phyloP scores from a whole-genome alignment of 192 early-diverging fungal genomes.

The Coemansia sp. region DNA sequence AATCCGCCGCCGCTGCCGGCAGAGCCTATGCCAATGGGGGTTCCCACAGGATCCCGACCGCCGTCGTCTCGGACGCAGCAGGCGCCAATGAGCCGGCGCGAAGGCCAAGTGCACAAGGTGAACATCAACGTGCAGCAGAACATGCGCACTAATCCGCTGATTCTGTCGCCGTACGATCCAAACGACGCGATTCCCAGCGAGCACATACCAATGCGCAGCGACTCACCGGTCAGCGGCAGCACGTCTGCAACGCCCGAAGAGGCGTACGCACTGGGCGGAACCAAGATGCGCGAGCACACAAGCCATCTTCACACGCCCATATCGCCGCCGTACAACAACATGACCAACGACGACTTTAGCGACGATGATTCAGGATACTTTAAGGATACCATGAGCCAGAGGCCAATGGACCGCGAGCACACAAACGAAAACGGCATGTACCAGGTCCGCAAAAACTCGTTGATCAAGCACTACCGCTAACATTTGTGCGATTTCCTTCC shows the following conservation, averaged over 20 bases:
- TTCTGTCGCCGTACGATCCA: conserved; percentile 17
- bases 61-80: conserved; percentile 7
- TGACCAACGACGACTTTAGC: background rate
- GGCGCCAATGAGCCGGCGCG: background rate
- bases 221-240: conserved; percentile 9
- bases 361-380: conserved; percentile 46
- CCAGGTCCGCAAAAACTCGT: conserved; percentile 43
- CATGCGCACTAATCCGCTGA: conserved; percentile 3
- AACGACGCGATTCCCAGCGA: background rate
- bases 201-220: conserved; percentile 3
- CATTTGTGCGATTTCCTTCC: too few relatives aligned
- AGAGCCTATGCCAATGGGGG: conserved; percentile 28
- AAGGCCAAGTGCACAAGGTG: conserved; percentile 2
- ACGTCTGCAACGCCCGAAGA: conserved; percentile 4
- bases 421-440: conserved; percentile 21
- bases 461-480: conserved; percentile 30
- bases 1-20: conserved; percentile 30
- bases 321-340: conserved; percentile 20
- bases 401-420: conserved; percentile 22
- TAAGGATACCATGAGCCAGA: conserved; percentile 13
- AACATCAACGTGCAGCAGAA: conserved; percentile 16
- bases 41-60: background rate
- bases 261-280: conserved; percentile 7
- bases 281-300: conserved; percentile 4
- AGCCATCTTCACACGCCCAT: conserved; percentile 20